Percentiles rank a stretch among this genome's conserved stretches.
These are phyloP conservation scores for Taphrina confusa DNA, from an alignment of 1,139 yeast genomes.

Conservation along the genomic window DNA sequence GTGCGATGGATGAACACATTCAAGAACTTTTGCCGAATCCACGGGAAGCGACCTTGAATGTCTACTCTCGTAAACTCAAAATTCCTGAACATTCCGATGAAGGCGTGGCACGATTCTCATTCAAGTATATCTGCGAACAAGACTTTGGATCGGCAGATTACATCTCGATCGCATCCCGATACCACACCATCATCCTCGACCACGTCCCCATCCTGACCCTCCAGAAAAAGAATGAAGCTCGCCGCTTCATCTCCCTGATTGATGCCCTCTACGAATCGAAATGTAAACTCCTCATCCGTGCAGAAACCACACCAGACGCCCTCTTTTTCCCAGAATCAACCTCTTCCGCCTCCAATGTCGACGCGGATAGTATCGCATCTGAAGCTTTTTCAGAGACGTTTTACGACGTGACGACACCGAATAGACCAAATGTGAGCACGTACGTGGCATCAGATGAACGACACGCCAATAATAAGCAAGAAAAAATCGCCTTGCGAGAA, in stretches of 20 bases:
- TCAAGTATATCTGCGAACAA: slow-evolving; percentile 59
- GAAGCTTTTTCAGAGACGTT: slow-evolving; percentile 57
- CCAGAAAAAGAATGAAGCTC: slow-evolving; percentile 74
- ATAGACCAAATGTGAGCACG: slow-evolving; percentile 67
- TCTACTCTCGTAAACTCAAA: slow-evolving; percentile 57
- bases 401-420: slow-evolving; percentile 63
- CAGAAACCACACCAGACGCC: slow-evolving; percentile 79
- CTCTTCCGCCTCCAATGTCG: slow-evolving; percentile 40
- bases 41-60: slow-evolving; percentile 42
- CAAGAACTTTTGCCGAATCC: slow-evolving; percentile 16
- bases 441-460: slow-evolving; percentile 50
- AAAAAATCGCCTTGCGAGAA: slow-evolving; percentile 23
- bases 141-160: slow-evolving; percentile 63
- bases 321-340: slow-evolving; percentile 70
- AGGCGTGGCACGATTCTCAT: slow-evolving; percentile 54
- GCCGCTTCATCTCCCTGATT: slow-evolving; percentile 87
- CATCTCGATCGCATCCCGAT: slow-evolving; percentile 64
- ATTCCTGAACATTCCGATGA: slow-evolving; percentile 54
- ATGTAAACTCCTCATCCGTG: slow-evolving; percentile 81
- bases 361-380: slow-evolving; percentile 38
- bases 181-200: slow-evolving; percentile 59
- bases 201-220: slow-evolving; percentile 78
- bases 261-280: slow-evolving; percentile 95
- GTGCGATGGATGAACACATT: slow-evolving; percentile 12
- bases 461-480: neutral